Evolutionary conservation across 2,329 filamentous ascomycete species (phyloP).

Genomic region (Neonectria hederae): DNA sequence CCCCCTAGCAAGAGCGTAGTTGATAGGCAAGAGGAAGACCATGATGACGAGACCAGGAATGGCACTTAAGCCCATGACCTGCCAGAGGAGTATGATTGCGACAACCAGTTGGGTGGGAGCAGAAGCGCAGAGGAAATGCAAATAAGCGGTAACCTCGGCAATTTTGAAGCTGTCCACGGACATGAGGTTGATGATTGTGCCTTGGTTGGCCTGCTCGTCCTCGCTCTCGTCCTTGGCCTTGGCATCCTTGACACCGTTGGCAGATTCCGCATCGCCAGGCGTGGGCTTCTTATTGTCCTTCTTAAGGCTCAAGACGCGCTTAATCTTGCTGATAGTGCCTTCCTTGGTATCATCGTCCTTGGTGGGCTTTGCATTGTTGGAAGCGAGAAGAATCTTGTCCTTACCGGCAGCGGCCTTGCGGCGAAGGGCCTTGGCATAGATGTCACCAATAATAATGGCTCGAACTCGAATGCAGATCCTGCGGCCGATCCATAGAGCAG

Average conservation of each 20-base stretch:
- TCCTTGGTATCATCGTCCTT: constrained; percentile 48
- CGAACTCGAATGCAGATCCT: constrained; percentile 93
- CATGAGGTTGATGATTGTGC: constrained; percentile 99
- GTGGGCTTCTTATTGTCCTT: constrained; percentile 59
- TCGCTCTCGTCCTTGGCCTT: constrained; percentile 48
- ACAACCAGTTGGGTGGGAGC: constrained; percentile 89
- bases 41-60: constrained; percentile 94
- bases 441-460: constrained; percentile 95
- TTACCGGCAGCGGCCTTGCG: constrained; percentile 84
- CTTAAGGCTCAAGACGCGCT: constrained; percentile 69
- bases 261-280: constrained; percentile 47
- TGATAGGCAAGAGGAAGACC: constrained; percentile 87
- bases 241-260: constrained; percentile 48
- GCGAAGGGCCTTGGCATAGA: constrained; percentile 94
- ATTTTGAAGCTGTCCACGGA: constrained; percentile 99
- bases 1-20: constrained; percentile 85
- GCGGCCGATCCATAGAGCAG: constrained; percentile 91
- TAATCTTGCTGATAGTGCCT: constrained; percentile 59
- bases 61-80: constrained; percentile 90
- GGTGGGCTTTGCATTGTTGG: constrained; percentile 49
- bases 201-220: constrained; percentile 86
- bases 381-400: constrained; percentile 76
- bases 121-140: constrained; percentile 94
- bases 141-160: constrained; percentile 90
- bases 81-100: constrained; percentile 83